Conservation (phyloP, 2,329 filamentous ascomycete species). For the Ophidiomyces ophidiicola region DNA sequence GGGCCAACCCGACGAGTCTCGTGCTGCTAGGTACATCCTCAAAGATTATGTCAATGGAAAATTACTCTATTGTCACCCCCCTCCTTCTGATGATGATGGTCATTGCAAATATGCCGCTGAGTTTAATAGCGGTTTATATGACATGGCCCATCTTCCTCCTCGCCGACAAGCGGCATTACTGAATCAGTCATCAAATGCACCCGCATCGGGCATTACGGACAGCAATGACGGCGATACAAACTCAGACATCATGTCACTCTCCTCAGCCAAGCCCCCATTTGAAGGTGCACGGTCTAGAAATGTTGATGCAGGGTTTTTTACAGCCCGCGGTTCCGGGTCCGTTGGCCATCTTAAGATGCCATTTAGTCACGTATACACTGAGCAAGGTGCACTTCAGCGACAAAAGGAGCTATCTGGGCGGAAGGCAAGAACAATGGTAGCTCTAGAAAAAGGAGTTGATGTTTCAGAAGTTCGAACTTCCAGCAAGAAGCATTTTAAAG, state of each 20-base stretch:
- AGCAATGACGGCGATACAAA: conserved; percentile 28
- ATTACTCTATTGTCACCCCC: conserved; percentile 80
- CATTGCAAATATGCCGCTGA: conserved; percentile 51
- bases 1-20: conserved; percentile 84
- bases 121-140: conserved; percentile 87
- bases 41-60: conserved; percentile 98
- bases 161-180: conserved; percentile 54
- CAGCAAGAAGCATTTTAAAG: conserved; percentile 69
- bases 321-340: conserved; percentile 43
- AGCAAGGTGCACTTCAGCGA: conserved; percentile 59
- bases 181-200: conserved; percentile 8
- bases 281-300: conserved; percentile 61
- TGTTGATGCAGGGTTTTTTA: conserved; percentile 86
- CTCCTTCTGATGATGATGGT: conserved; percentile 47
- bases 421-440: conserved; percentile 66
- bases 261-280: conserved; percentile 12
- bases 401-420: conserved; percentile 65
- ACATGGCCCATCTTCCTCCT: conserved; percentile 65
- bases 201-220: conserved; percentile 7
- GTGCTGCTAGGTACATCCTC: conserved; percentile 75
- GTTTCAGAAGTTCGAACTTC: conserved; percentile 57
- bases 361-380: conserved; percentile 79
- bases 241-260: conserved; percentile 18
- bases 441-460: conserved; percentile 74
- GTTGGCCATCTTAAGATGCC: conserved; percentile 61